A percentile compares a stretch with the other conserved stretches of the same genome.
Evolutionary conservation across 2,329 filamentous ascomycete species (phyloP).

Genomic region (Aureobasidium zeae): DNA sequence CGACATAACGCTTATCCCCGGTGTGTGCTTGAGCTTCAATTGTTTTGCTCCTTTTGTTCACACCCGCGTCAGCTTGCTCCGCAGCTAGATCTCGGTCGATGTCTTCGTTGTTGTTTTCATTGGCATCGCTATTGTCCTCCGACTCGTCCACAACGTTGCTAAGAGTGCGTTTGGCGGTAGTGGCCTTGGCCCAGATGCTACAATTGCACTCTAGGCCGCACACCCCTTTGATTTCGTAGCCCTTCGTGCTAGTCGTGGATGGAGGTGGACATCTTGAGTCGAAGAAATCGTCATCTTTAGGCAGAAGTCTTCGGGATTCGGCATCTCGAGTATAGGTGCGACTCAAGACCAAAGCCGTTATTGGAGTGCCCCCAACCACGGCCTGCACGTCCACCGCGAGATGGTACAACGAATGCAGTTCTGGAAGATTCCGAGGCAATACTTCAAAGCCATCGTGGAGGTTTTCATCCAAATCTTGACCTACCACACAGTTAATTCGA

Average conservation of each 20-base stretch:
- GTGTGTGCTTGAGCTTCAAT: too few species aligned
- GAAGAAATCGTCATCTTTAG: not conserved
- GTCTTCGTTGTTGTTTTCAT: not conserved
- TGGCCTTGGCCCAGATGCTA: not conserved
- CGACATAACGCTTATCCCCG: too few species aligned
- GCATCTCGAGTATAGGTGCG: not conserved
- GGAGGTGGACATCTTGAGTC: not conserved
- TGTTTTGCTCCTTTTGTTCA: too few species aligned
- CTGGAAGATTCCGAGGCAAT: constrained; percentile 1
- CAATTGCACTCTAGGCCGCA: not conserved
- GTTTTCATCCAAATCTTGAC: not conserved
- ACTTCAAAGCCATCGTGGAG: not conserved
- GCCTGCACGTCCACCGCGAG: not conserved
- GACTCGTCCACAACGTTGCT: not conserved
- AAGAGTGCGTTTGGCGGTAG: not conserved
- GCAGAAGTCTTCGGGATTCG: not conserved
- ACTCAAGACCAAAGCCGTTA: not conserved
- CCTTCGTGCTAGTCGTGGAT: not conserved
- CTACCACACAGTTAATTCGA: not conserved
- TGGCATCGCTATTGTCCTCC: not conserved
- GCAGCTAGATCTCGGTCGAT: too few species aligned
- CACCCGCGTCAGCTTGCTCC: too few species aligned
- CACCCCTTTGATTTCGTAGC: not conserved
- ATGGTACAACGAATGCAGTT: not conserved
- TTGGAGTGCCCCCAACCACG: constrained; percentile 1